Conservation (phyloP, 225 moss, liverwort and hornwort species). For the Straminergon stramineum region DNA sequence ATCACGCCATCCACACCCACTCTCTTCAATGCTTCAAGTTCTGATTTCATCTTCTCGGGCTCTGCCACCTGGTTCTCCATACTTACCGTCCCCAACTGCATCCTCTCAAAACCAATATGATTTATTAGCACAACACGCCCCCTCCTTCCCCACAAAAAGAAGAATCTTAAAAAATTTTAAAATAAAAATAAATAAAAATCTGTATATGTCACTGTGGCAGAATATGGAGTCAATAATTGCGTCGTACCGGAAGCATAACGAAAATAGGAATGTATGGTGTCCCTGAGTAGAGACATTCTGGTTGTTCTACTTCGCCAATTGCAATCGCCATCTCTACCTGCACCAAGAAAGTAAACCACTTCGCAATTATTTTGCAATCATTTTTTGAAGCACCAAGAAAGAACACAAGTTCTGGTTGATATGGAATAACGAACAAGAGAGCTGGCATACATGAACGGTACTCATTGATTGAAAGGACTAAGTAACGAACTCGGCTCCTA, state of each 20-base stretch:
- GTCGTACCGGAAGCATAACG: conserved; percentile 80
- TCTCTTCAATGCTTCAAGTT: conserved; percentile 43
- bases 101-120: not conserved
- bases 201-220: too few relatives aligned
- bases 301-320: conserved; percentile 4
- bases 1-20: conserved; percentile 60
- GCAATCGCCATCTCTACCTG: conserved; percentile 11
- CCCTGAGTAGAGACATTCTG: conserved; percentile 32
- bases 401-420: not conserved
- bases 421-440: not conserved
- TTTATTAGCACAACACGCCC: too few relatives aligned
- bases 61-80: conserved; percentile 42
- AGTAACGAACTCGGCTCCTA: not conserved
- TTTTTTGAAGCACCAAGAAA: not conserved
- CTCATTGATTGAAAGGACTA: not conserved
- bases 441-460: not conserved
- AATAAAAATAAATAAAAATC: not conserved
- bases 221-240: not conserved
- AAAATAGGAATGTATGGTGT: conserved; percentile 60
- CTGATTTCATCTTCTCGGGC: conserved; percentile 26
- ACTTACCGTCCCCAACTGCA: conserved; percentile 47
- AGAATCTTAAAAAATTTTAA: not conserved
- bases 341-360: not conserved
- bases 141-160: not conserved
- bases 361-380: not conserved